Evolutionary conservation across 495 filamentous ascomycete species (phyloP).

Genomic region (Xylaria palmicola): DNA sequence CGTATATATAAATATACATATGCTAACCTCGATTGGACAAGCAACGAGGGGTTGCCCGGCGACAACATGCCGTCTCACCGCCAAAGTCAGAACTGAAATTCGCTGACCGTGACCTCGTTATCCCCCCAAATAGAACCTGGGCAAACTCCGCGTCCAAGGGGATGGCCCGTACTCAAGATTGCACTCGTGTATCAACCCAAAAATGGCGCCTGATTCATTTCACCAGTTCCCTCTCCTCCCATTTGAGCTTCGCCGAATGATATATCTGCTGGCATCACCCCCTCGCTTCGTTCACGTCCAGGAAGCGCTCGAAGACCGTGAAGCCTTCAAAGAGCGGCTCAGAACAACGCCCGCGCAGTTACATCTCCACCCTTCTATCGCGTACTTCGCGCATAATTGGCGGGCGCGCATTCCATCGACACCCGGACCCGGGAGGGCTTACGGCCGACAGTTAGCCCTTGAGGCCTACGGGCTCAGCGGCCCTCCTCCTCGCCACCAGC

Average conservation of each 20-base stretch:
- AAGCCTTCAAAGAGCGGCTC: background rate
- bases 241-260: slow-evolving; percentile 12
- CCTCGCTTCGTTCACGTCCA: slow-evolving; percentile 11
- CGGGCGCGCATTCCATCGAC: background rate
- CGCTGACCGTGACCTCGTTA: background rate
- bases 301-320: background rate
- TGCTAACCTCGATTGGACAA: background rate
- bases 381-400: slow-evolving; percentile 6
- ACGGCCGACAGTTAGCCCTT: background rate
- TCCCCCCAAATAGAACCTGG: background rate
- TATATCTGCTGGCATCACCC: slow-evolving; percentile 5
- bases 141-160: background rate
- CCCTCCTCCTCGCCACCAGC: background rate
- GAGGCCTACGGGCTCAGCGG: background rate
- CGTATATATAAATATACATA: background rate
- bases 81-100: background rate
- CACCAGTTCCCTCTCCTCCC: background rate
- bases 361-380: slow-evolving; percentile 1
- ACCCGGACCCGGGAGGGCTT: background rate
- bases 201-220: slow-evolving; percentile 1
- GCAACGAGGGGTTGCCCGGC: background rate
- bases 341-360: background rate
- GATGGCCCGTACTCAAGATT: background rate
- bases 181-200: background rate
- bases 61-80: background rate